Evolutionary conservation across 352 stramenopile genomes (phyloP).

Genomic region (Phytophthora europaea): DNA sequence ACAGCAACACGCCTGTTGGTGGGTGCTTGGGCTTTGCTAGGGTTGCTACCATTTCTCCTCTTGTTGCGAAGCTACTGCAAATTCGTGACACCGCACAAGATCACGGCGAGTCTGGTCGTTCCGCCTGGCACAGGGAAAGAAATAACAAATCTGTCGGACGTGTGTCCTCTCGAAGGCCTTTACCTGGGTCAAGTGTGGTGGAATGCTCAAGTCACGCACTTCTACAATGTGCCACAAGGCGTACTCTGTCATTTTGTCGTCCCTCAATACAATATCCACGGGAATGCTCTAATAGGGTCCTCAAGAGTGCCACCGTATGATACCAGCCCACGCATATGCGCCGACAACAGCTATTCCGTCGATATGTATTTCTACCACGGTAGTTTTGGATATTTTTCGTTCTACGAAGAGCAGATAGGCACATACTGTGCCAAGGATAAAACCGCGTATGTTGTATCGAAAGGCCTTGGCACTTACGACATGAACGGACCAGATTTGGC

Average conservation of each 20-base stretch:
- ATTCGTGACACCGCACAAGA: constrained; percentile 26
- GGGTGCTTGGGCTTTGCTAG: constrained; percentile 3
- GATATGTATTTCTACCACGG: constrained; percentile 33
- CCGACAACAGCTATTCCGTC: neutral
- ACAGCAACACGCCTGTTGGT: constrained; percentile 7
- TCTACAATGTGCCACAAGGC: constrained; percentile 3
- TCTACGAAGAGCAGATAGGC: constrained; percentile 22
- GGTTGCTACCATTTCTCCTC: constrained; percentile 1
- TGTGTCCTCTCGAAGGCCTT: constrained; percentile 19
- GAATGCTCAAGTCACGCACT: constrained; percentile 27
- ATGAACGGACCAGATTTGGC: constrained; percentile 18
- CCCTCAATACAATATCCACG: constrained; percentile 37
- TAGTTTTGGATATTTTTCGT: constrained; percentile 14
- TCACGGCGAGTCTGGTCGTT: constrained; percentile 18
- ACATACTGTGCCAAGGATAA: constrained; percentile 26
- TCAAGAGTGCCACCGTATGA: neutral
- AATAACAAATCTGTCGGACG: constrained; percentile 13
- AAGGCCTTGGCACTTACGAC: constrained; percentile 23
- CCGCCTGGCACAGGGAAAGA: constrained; percentile 12
- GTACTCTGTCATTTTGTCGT: constrained; percentile 31
- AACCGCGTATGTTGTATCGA: constrained; percentile 17
- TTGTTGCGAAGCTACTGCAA: constrained; percentile 25
- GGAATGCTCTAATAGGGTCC: constrained; percentile 14
- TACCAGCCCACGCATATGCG: neutral
- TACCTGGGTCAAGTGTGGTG: constrained; percentile 33